phyloP scores from a whole-genome alignment of 2,329 filamentous ascomycete genomes.

The Aspergillus piperis region DNA sequence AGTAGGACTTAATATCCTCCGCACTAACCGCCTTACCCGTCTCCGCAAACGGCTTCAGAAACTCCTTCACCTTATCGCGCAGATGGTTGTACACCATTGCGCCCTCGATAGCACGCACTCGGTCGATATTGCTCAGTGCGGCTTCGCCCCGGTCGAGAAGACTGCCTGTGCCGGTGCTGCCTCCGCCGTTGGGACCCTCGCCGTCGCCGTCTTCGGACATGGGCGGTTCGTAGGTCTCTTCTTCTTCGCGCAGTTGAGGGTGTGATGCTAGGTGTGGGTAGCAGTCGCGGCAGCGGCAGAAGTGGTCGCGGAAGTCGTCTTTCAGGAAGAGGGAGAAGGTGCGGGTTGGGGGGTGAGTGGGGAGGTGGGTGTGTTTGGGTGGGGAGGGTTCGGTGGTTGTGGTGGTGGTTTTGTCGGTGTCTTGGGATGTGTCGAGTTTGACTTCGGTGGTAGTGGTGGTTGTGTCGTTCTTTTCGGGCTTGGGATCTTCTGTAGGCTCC shows the following conservation, averaged over 20 bases:
- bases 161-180: conserved; percentile 69
- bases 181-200: conserved; percentile 46
- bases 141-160: conserved; percentile 90
- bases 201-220: conserved; percentile 67
- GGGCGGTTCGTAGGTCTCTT: conserved; percentile 91
- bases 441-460: background rate
- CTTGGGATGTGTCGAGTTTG: conserved; percentile 5
- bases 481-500: conserved; percentile 21
- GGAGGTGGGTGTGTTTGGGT: conserved; percentile 64
- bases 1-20: conserved; percentile 95
- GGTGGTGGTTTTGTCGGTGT: background rate
- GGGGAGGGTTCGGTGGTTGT: conserved; percentile 10
- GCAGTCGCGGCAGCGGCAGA: conserved; percentile 83
- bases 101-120: conserved; percentile 89
- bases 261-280: conserved; percentile 71
- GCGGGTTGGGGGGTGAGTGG: conserved; percentile 53
- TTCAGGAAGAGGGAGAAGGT: conserved; percentile 81
- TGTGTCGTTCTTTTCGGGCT: background rate
- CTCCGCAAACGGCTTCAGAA: conserved; percentile 91
- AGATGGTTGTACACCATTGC: conserved; percentile 98
- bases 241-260: conserved; percentile 85
- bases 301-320: conserved; percentile 72
- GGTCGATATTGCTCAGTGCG: conserved; percentile 86
- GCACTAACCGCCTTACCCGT: conserved; percentile 84
- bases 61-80: conserved; percentile 92